phyloP scores from a whole-genome alignment of 305 asterid species.

The Stenogyne calaminthoides region DNA sequence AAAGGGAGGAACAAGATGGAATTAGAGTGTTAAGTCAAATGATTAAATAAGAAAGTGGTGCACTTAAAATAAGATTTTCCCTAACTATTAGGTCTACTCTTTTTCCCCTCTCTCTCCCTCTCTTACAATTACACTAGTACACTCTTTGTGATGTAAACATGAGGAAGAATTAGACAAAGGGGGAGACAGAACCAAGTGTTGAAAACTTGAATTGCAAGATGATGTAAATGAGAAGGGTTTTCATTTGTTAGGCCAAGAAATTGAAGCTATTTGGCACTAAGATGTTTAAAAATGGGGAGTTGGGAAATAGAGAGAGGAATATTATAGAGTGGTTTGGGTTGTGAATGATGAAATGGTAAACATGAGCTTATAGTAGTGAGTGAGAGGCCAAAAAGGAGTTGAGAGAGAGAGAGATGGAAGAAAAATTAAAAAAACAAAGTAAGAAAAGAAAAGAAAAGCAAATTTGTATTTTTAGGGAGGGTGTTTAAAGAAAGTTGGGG shows the following conservation, averaged over 20 bases:
- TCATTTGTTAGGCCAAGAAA: slow-evolving; percentile 16
- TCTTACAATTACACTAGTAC: neutral
- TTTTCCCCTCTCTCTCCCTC: neutral
- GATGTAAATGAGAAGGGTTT: slow-evolving; percentile 25
- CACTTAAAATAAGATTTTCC: neutral
- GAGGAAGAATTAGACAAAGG: neutral
- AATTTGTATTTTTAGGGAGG: slow-evolving; percentile 3
- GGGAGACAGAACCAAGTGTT: too few relatives aligned
- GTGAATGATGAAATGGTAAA: slow-evolving; percentile 48
- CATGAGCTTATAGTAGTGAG: slow-evolving; percentile 44
- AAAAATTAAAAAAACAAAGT: neutral
- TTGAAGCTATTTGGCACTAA: slow-evolving; percentile 27
- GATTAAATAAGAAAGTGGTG: slow-evolving; percentile 31
- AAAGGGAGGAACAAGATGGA: slow-evolving; percentile 34
- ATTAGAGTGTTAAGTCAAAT: slow-evolving; percentile 21
- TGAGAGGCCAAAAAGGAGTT: slow-evolving; percentile 15
- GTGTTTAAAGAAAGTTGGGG: slow-evolving; percentile 23
- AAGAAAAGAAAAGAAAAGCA: slow-evolving; percentile 16
- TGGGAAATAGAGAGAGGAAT: slow-evolving; percentile 20
- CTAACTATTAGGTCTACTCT: neutral
- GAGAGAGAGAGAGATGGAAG: too few relatives aligned
- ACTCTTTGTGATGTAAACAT: neutral
- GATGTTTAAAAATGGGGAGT: slow-evolving; percentile 4
- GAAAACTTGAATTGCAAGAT: too few relatives aligned
- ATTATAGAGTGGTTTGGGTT: slow-evolving; percentile 17